Conservation (phyloP, 208 protist species). For the Strigomonas culicis region DNA sequence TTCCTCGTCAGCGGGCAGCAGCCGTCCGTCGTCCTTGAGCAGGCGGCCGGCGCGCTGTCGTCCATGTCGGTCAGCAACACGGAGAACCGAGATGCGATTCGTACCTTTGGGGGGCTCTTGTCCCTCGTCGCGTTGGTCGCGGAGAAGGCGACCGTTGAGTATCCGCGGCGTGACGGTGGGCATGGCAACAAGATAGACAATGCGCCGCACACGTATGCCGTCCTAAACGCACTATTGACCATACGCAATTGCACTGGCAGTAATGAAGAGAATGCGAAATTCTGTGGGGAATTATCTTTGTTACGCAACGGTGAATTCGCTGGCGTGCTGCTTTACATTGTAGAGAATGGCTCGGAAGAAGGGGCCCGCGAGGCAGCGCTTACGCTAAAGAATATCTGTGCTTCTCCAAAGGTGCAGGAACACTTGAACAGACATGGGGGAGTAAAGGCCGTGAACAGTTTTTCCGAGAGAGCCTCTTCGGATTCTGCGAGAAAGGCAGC, state of each 20-base stretch:
- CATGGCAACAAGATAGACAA: slow-evolving; percentile 15
- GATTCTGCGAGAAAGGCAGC: slow-evolving; percentile 64
- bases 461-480: slow-evolving; percentile 61
- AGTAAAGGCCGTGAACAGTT: slow-evolving; percentile 33
- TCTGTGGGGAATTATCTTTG: slow-evolving; percentile 30
- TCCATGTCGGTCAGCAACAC: slow-evolving; percentile 82
- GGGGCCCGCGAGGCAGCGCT: slow-evolving; percentile 80
- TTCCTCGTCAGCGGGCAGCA: slow-evolving; percentile 58
- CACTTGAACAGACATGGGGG: slow-evolving; percentile 44
- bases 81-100: slow-evolving; percentile 79
- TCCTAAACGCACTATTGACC: slow-evolving; percentile 74
- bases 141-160: slow-evolving; percentile 55
- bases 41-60: slow-evolving; percentile 84
- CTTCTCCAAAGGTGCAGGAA: slow-evolving; percentile 36
- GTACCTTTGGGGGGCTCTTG: slow-evolving; percentile 67
- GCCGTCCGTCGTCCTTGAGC: slow-evolving; percentile 80
- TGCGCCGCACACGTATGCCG: slow-evolving; percentile 61
- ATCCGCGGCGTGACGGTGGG: slow-evolving; percentile 34
- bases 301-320: slow-evolving; percentile 34
- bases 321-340: slow-evolving; percentile 62
- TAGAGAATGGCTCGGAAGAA: slow-evolving; percentile 82
- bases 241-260: slow-evolving; percentile 79
- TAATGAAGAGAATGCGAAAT: slow-evolving; percentile 59
- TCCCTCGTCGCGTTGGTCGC: slow-evolving; percentile 61
- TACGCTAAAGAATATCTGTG: slow-evolving; percentile 82